Evolutionary conservation across 805 yeast genomes (phyloP).

Genomic region (Yamadazyma nakazawae): DNA sequence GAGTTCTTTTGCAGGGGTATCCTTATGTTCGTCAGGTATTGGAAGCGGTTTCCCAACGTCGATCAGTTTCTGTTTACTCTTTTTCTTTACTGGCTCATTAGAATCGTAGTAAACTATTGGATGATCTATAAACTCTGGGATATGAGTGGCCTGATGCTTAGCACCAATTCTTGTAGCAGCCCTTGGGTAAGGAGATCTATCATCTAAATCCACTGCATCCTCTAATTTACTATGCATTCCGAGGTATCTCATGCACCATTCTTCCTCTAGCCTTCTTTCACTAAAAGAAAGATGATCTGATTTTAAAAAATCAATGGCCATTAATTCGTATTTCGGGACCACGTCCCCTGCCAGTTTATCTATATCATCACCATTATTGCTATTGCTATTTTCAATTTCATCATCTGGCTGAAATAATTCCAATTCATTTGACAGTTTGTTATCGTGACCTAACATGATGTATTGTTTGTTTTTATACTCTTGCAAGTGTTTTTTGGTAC

Average conservation of each 20-base stretch:
- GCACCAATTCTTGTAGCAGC: constrained; percentile 76
- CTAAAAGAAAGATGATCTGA: constrained; percentile 43
- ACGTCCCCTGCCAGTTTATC: constrained; percentile 12
- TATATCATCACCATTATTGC: constrained; percentile 8
- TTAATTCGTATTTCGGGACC: constrained; percentile 53
- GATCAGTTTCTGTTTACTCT: constrained; percentile 17
- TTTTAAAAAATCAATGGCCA: constrained; percentile 52
- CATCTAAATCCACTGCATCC: constrained; percentile 74
- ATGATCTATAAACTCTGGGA: constrained; percentile 52
- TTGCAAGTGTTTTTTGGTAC: constrained; percentile 58
- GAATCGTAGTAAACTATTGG: constrained; percentile 65
- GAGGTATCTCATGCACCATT: constrained; percentile 78
- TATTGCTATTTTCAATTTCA: constrained; percentile 5
- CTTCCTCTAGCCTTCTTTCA: constrained; percentile 56
- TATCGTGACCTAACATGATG: constrained; percentile 41
- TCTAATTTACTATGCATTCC: constrained; percentile 73
- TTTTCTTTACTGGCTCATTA: constrained; percentile 8
- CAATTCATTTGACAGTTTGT: constrained; percentile 35
- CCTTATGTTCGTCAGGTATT: constrained; percentile 48
- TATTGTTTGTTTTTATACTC: constrained; percentile 37
- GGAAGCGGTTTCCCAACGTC: constrained; percentile 26
- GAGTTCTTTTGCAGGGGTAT: constrained; percentile 41
- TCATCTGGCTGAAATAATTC: background rate
- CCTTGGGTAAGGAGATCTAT: constrained; percentile 70
- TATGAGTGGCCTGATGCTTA: constrained; percentile 66